Base-by-base conservation (phyloP, 805 yeast genomes). In the Teunomyces panamensis region DNA sequence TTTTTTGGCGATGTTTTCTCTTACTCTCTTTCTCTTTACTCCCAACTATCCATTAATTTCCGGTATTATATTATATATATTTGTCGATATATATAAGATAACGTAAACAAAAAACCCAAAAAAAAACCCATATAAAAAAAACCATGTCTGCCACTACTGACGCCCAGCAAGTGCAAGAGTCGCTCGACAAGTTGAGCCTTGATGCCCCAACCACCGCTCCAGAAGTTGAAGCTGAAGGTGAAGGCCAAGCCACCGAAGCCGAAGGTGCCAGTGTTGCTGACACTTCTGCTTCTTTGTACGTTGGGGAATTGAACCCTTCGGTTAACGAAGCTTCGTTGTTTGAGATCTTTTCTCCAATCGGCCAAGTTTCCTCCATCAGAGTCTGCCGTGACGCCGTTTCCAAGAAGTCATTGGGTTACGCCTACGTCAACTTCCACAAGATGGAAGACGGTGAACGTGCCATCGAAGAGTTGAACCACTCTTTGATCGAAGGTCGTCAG, bases 361-460 rank as follows among this genome's bases (percentile, higher is more conserved):
- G 98, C 59, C 90, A 89, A 64, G 98, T 94, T 51, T 82, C 97
- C 29, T 89, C 97, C 54, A 91, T 94, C 71, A 91, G 98, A 78
- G 97, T 94, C 56, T 94, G 99, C 79, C 92, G 99, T 77, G 98
- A 94, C 68, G 96, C 97, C 59, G 86, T 94, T 61, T 84, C 97
- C 70, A 89, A 92, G 79, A 90, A 89, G 67, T 92, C 98, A 53
- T 83, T 94, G 60, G 98, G 99, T 67, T 94, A 94, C 73, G 99
- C 97, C 63, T 94, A 94, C 77, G 97, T 94, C 64, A 94, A 94
- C 86, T 94, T 78, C 85, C 90, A 85, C 77, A 83, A 85, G 71
- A 74, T 80, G 58, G 87, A 80, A 55, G 97, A 94, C 66, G 98
- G 96, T 67, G 90, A 85, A 76, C 84, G 80, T 66, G 99, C 99